Percentiles rank a stretch among this genome's conserved stretches.
Evolutionary conservation across 305 asterid genomes (phyloP).

Genomic region (Nicotiana rustica): DNA sequence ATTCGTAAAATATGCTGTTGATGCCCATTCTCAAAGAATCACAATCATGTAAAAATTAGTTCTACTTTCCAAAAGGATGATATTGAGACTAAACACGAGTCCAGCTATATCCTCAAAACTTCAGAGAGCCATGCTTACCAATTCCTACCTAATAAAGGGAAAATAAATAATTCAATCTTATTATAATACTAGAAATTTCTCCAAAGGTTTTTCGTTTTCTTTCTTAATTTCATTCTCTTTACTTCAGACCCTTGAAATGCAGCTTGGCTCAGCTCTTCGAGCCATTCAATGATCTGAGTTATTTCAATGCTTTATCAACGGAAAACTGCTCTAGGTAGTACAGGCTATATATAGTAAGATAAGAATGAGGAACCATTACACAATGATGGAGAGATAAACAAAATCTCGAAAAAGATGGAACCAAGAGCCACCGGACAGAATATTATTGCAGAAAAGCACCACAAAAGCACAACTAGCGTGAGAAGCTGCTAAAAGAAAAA

Average conservation of each 20-base stretch:
- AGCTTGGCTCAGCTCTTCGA: too few relatives aligned
- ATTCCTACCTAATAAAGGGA: background rate
- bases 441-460: background rate
- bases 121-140: too few relatives aligned
- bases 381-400: background rate
- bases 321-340: background rate
- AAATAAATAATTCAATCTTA: background rate
- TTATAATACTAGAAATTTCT: too few relatives aligned
- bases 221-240: background rate
- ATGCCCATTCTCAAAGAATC: background rate
- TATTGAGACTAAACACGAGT: too few relatives aligned
- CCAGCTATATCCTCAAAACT: too few relatives aligned
- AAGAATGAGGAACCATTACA: slow-evolving; percentile 7
- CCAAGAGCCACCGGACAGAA: background rate
- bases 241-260: background rate
- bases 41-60: background rate
- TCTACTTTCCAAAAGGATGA: background rate
- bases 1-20: background rate
- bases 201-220: background rate
- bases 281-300: background rate
- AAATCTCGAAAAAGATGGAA: background rate
- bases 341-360: background rate
- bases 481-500: background rate
- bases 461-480: background rate
- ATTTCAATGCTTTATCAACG: background rate